Evolutionary conservation across 1,284 basidiomycete genomes (phyloP), one percentile per base, ranked within the genome.

Genomic region (Ganoderma lucidum): DNA sequence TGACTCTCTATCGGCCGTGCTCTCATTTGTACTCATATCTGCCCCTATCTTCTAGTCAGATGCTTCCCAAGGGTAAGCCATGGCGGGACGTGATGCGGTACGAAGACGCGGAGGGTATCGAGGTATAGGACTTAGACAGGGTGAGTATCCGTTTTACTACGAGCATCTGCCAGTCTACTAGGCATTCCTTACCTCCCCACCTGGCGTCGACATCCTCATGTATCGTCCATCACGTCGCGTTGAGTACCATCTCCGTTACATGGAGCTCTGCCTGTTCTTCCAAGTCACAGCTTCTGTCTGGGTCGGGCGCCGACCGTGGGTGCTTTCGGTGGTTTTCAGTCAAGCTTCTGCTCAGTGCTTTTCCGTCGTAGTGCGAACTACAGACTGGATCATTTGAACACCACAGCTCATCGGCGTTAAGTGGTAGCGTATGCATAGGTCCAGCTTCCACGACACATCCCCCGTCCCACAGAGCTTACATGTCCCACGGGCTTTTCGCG

Each of bases 61-160:
- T 77, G 35, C 77, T 84, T 59, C 83, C 85, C 48, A 82, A 82
- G 71, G 88, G 83, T 55, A 88, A 87, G 71, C 78, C 78, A 17
- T 90, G 89, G 89, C 79, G 83, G 67, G 83, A 87, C 62, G 78
- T 89, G 32, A 72, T 73, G 53, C 81, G 74, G 37, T 70, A 77
- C 58, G 71, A 72, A 14, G 70, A 76, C 51, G 45, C 64, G 41
- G 44, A 60, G 15, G 58, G 44, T 15, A n/a, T 62, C 30, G 64
- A 64, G 58, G 30, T 37, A 8, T 66, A 64, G 51, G 32, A 28
- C 39, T 44, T 23, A 15, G 41, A 42, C 35, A 28, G 41, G 41
- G 45, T 66, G 59, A 55, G 65, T 66, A 14, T 12, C 28, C 37
- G 10, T 44, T 56, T 35, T 30, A n/a, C 53, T 44, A 9, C 3